These are phyloP conservation scores for Phyllosticta citrichinensis DNA, from an alignment of 2,329 filamentous ascomycete species.

Conservation along the genomic window DNA sequence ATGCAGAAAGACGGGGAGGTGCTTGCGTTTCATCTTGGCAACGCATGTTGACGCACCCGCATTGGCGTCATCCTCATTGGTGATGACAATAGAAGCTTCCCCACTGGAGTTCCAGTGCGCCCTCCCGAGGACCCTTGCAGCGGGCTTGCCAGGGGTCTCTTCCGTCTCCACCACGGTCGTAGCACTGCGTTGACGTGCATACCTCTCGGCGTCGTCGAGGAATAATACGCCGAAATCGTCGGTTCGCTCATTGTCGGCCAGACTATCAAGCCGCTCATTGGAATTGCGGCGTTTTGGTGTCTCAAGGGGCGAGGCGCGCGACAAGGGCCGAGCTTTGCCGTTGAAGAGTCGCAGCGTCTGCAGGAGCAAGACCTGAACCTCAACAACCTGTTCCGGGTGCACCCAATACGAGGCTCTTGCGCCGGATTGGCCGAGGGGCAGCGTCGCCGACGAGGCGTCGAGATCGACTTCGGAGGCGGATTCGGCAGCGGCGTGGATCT, in stretches of 20 bases:
- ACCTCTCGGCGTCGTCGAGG: slow-evolving; percentile 39
- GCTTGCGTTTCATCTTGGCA: slow-evolving; percentile 32
- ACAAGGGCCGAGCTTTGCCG: slow-evolving; percentile 12
- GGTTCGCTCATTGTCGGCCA: slow-evolving; percentile 18
- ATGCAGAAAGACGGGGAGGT: slow-evolving; percentile 31
- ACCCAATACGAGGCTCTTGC: slow-evolving; percentile 44
- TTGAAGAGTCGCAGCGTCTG: slow-evolving; percentile 37
- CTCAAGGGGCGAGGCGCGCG: slow-evolving; percentile 14
- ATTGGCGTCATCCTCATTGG: slow-evolving; percentile 16
- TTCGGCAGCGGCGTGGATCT: slow-evolving; percentile 31
- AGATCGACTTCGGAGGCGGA: slow-evolving; percentile 36
- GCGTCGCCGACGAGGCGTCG: slow-evolving; percentile 38
- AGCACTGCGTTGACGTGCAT: slow-evolving; percentile 35
- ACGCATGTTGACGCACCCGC: neutral
- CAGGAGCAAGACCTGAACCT: slow-evolving; percentile 42
- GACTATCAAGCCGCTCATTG: slow-evolving; percentile 17
- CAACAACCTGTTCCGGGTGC: slow-evolving; percentile 43
- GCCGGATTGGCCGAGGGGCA: slow-evolving; percentile 36
- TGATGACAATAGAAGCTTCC: slow-evolving; percentile 21
- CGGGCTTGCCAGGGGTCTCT: slow-evolving; percentile 21
- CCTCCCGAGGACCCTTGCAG: slow-evolving; percentile 23
- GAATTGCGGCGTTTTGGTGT: slow-evolving; percentile 20
- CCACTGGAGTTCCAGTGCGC: slow-evolving; percentile 26
- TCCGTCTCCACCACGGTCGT: slow-evolving; percentile 34
- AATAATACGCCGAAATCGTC: slow-evolving; percentile 33